These are phyloP conservation scores for Pelargonium fulgidum DNA, from an alignment of 441 rosid species.

Conservation along the genomic window DNA sequence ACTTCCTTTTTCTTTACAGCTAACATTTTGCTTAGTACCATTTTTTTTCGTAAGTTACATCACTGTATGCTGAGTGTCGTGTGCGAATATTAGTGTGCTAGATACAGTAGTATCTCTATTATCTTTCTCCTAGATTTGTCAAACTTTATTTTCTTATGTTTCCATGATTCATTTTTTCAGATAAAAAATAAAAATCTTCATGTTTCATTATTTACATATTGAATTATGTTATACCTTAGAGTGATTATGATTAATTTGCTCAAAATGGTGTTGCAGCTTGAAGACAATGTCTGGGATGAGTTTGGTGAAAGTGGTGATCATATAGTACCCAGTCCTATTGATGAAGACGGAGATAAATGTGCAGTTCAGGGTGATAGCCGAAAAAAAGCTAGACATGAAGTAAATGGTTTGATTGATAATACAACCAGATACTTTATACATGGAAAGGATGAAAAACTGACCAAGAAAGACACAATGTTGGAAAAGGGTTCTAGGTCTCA, in stretches of 20 bases:
- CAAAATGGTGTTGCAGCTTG: slow-evolving; percentile 41
- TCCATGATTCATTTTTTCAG: background rate
- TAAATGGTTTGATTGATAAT: slow-evolving; percentile 29
- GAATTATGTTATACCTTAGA: slow-evolving; percentile 3
- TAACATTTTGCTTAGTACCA: background rate
- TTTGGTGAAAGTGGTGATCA: slow-evolving; percentile 55
- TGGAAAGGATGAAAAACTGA: slow-evolving; percentile 33
- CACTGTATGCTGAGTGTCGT: too few relatives aligned
- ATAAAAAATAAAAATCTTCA: too few relatives aligned
- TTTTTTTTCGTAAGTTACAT: background rate
- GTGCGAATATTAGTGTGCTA: too few relatives aligned
- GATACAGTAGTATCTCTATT: background rate
- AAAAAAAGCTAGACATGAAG: slow-evolving; percentile 45
- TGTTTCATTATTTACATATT: background rate
- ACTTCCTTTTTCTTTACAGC: background rate
- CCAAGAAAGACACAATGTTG: slow-evolving; percentile 45
- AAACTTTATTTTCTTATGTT: too few relatives aligned
- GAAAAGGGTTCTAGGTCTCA: slow-evolving; percentile 49
- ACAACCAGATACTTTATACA: slow-evolving; percentile 23
- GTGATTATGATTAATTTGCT: slow-evolving; percentile 18
- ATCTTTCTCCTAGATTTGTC: background rate
- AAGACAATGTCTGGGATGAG: slow-evolving; percentile 49
- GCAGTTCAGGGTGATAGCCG: slow-evolving; percentile 29
- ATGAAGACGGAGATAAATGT: slow-evolving; percentile 32
- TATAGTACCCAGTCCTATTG: slow-evolving; percentile 54